Evolutionary conservation across 768 basidiomycete genomes (phyloP).

Genomic region (Pleurotus salmoneostramineus): DNA sequence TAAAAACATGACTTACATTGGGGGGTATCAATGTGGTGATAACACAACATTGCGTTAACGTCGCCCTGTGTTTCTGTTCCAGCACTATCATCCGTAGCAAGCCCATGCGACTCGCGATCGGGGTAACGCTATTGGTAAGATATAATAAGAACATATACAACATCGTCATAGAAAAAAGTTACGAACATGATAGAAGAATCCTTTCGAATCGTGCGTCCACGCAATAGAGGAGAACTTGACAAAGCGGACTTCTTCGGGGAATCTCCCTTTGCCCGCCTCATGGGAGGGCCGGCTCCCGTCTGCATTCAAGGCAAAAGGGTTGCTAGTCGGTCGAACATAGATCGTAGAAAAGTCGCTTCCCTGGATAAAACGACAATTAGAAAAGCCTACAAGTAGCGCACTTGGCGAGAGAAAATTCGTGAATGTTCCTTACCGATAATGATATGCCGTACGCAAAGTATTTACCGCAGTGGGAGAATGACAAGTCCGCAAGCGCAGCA

Average conservation of each 20-base stretch:
- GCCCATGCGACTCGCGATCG: slow-evolving; percentile 26
- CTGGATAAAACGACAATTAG: slow-evolving; percentile 28
- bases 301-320: slow-evolving; percentile 42
- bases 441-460: slow-evolving; percentile 79
- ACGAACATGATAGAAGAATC: slow-evolving; percentile 77
- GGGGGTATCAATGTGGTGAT: slow-evolving; percentile 67
- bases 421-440: slow-evolving; percentile 46
- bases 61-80: slow-evolving; percentile 61
- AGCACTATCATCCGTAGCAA: slow-evolving; percentile 44
- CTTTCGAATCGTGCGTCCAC: slow-evolving; percentile 78
- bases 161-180: not conserved
- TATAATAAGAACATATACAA: slow-evolving; percentile 6
- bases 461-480: slow-evolving; percentile 65
- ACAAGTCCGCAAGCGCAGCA: slow-evolving; percentile 51
- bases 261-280: slow-evolving; percentile 37
- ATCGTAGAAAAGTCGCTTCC: slow-evolving; percentile 73
- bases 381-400: not conserved
- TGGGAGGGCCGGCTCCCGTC: slow-evolving; percentile 34
- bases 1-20: slow-evolving; percentile 44
- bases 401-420: not conserved
- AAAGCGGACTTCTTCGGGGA: slow-evolving; percentile 65
- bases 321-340: slow-evolving; percentile 60
- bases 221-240: slow-evolving; percentile 73
- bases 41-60: slow-evolving; percentile 70
- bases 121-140: slow-evolving; percentile 51